These are phyloP conservation scores for Botryotinia calthae DNA, from an alignment of 2,329 filamentous ascomycete genomes.

Conservation along the genomic window DNA sequence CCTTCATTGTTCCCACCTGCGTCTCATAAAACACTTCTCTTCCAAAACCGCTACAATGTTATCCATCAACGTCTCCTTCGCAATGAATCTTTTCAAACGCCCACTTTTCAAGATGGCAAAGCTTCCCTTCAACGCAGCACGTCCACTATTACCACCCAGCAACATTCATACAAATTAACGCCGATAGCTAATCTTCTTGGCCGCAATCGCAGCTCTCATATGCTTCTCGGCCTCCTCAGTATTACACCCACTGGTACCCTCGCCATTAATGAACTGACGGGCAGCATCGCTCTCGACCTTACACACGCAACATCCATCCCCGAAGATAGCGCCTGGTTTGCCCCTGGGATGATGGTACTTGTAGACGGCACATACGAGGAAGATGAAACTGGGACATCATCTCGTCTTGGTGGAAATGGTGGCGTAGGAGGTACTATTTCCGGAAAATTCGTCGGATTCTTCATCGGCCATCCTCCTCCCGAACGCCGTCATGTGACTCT, in stretches of 20 bases:
- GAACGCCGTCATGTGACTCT: slow-evolving; percentile 79
- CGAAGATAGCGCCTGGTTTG: slow-evolving; percentile 85
- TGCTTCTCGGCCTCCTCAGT: slow-evolving; percentile 80
- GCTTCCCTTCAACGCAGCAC: slow-evolving; percentile 56
- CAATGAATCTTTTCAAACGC: slow-evolving; percentile 89
- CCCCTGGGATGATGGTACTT: slow-evolving; percentile 92
- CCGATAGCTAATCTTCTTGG: slow-evolving; percentile 75
- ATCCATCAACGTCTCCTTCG: slow-evolving; percentile 88
- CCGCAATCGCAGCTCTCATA: slow-evolving; percentile 77
- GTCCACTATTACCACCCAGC: slow-evolving; percentile 50
- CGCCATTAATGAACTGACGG: slow-evolving; percentile 81
- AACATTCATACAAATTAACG: slow-evolving; percentile 81
- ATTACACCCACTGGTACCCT: slow-evolving; percentile 78
- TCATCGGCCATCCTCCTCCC: slow-evolving; percentile 86
- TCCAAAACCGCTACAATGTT: slow-evolving; percentile 87
- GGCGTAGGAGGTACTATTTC: slow-evolving; percentile 88
- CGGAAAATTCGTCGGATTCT: slow-evolving; percentile 88
- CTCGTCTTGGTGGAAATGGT: slow-evolving; percentile 69
- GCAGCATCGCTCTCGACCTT: slow-evolving; percentile 81
- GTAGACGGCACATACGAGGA: slow-evolving; percentile 97
- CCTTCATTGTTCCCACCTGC: slow-evolving; percentile 73
- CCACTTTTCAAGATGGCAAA: slow-evolving; percentile 64
- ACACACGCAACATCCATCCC: slow-evolving; percentile 78
- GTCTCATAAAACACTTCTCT: slow-evolving; percentile 78
- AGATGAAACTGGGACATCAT: slow-evolving; percentile 70